Base-by-base conservation (phyloP, 2,329 filamentous ascomycete species). In the Ophiostoma sp. region DNA sequence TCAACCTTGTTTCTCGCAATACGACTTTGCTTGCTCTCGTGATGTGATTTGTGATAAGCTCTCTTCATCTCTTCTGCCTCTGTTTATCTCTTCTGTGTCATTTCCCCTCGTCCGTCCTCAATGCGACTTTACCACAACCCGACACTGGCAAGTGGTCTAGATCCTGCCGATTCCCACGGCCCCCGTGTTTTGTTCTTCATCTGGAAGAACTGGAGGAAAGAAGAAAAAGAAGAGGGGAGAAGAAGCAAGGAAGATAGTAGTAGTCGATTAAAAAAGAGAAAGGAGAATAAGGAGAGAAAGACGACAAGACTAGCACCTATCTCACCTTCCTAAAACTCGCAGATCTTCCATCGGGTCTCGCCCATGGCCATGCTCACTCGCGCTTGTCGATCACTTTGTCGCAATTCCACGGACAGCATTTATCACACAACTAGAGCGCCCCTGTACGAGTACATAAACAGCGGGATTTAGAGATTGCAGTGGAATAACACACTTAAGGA, bases 301-400 rank as follows among this genome's bases (percentile, higher is more conserved):
- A n/a, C 16, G 16, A 52, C 7, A 16, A n/a, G 47, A 52, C 47
- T 14, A 16, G 5, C n/a, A 1, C 27, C 27, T 27, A 27, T 27
- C 27, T 14, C 38, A 62, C 58, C 58, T 62, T 62, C 58, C 58
- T 62, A 62, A 62, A 18, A 62, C 58, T n/a, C 11, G 11, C 58
- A n/a, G 58, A n/a, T 62, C 58, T 42, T 62, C 27, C 27, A 36
- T 12, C 55, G 55, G 27, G 55, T 38, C 52, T 58, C 18, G 47
- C 47, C 12, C 16, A n/a, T 14, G 52, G 18, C 27, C 36, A 14
- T 40, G 58, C 38, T 40, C 38, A 42, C 49, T 55, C 49, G 49
- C 18, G 18, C 49, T 27, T 18, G 58, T 11, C 58, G 58, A 62
- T 62, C 58, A 16, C 58, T 62, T 40, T n/a, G 12, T 40, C 36